Conservation (phyloP, 1,284 basidiomycete genomes). For the Melampsora larici-populina region DNA sequence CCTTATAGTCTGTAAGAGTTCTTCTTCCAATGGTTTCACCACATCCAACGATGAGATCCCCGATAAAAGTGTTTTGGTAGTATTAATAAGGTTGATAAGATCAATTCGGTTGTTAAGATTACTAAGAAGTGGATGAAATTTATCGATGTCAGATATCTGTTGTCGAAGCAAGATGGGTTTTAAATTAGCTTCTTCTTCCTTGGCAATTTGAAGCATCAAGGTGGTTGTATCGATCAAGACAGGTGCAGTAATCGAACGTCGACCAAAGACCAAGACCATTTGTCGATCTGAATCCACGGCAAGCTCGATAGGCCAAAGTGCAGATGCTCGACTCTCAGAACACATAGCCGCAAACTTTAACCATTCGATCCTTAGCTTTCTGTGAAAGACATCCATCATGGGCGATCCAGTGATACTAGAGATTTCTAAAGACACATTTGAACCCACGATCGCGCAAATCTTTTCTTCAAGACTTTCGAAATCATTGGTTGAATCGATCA, state of each 20-base stretch:
- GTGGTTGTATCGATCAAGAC: constrained; percentile 36
- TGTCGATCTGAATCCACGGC: constrained; percentile 38
- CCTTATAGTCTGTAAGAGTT: constrained; percentile 22
- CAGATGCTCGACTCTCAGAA: constrained; percentile 31
- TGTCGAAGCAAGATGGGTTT: constrained; percentile 11
- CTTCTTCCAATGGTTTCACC: constrained; percentile 35
- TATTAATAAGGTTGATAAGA: constrained; percentile 6
- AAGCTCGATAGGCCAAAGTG: constrained; percentile 36
- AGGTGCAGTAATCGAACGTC: constrained; percentile 41
- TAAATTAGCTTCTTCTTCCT: not conserved
- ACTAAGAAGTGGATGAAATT: constrained; percentile 22
- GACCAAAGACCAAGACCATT: constrained; percentile 25
- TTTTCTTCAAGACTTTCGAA: constrained; percentile 71
- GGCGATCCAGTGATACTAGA: constrained; percentile 74
- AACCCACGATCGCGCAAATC: constrained; percentile 79
- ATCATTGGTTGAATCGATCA: constrained; percentile 53
- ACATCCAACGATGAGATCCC: constrained; percentile 14
- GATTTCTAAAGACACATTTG: constrained; percentile 68
- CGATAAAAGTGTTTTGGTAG: constrained; percentile 9
- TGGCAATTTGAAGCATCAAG: constrained; percentile 25
- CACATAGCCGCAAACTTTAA: constrained; percentile 43
- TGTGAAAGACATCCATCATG: constrained; percentile 66
- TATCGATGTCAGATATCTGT: constrained; percentile 12
- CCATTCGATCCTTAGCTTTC: constrained; percentile 38
- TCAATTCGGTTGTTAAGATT: constrained; percentile 36